Evolutionary conservation across 2,329 filamentous ascomycete genomes (phyloP).

Genomic region (Basipetospora chlamydospora): DNA sequence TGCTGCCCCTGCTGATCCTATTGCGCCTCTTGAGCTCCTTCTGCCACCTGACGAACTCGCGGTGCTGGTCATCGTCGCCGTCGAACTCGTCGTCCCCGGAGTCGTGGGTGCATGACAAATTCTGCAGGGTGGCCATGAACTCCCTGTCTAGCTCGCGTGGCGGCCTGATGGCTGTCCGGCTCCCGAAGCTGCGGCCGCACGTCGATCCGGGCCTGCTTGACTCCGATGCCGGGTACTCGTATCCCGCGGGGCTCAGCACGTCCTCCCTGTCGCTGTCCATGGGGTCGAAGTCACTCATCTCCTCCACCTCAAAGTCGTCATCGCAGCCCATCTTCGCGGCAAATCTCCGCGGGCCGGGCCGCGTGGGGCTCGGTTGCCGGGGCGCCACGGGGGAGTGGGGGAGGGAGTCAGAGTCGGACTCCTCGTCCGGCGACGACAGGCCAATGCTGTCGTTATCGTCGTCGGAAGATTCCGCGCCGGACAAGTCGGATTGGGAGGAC

Average conservation of each 20-base stretch:
- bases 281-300: constrained; percentile 27
- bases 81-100: constrained; percentile 32
- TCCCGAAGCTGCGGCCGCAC: too few relatives aligned
- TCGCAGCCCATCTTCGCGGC: constrained; percentile 9
- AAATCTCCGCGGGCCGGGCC: neutral
- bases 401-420: constrained; percentile 9
- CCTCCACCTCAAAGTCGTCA: constrained; percentile 25
- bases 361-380: neutral
- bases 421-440: neutral
- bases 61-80: constrained; percentile 39
- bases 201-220: constrained; percentile 25
- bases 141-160: constrained; percentile 19
- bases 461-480: constrained; percentile 1
- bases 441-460: constrained; percentile 2
- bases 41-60: constrained; percentile 17
- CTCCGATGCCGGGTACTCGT: constrained; percentile 28
- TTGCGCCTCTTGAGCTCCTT: constrained; percentile 28
- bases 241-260: constrained; percentile 28
- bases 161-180: constrained; percentile 9
- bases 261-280: constrained; percentile 30
- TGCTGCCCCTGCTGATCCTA: constrained; percentile 36
- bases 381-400: neutral
- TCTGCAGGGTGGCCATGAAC: constrained; percentile 28
- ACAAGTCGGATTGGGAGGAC: constrained; percentile 1
- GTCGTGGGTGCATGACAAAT: constrained; percentile 28